These are phyloP conservation scores for Termitomyces heimii DNA, from an alignment of 768 basidiomycete genomes.

Conservation along the genomic window DNA sequence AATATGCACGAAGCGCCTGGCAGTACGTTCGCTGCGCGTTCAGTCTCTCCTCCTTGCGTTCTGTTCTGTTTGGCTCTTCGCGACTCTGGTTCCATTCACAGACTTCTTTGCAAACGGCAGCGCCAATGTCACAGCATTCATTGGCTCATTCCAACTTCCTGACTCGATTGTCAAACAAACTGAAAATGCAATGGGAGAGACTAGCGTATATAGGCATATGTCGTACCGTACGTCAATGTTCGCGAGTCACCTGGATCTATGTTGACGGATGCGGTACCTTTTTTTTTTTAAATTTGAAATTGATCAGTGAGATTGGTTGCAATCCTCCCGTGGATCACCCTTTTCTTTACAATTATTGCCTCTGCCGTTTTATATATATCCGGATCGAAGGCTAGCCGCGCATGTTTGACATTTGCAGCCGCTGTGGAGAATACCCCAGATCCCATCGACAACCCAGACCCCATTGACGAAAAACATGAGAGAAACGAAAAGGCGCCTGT, in stretches of 20 bases:
- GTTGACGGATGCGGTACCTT: background rate
- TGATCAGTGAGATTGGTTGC: constrained; percentile 40
- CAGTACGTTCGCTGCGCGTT: constrained; percentile 23
- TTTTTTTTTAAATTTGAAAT: background rate
- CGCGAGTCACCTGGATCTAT: background rate
- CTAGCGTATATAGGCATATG: constrained; percentile 38
- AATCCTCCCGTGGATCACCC: constrained; percentile 47
- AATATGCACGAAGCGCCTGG: constrained; percentile 12
- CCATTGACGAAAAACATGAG: background rate
- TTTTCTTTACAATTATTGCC: constrained; percentile 32
- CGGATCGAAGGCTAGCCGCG: constrained; percentile 10
- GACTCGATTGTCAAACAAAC: constrained; percentile 26
- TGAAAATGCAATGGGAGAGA: constrained; percentile 30
- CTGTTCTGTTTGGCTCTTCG: constrained; percentile 39
- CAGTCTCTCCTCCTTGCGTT: constrained; percentile 35
- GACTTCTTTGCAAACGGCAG: constrained; percentile 31
- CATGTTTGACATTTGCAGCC: background rate
- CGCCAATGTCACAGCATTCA: constrained; percentile 37
- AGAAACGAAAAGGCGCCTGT: constrained; percentile 1
- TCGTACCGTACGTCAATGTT: constrained; percentile 33
- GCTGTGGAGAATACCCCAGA: background rate
- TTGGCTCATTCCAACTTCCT: constrained; percentile 32
- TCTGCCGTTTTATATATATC: constrained; percentile 29
- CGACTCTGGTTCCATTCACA: constrained; percentile 15
- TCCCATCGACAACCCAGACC: background rate